Evolutionary conservation across 2,329 filamentous ascomycete genomes (phyloP).

Genomic region (Claviceps maximensis): DNA sequence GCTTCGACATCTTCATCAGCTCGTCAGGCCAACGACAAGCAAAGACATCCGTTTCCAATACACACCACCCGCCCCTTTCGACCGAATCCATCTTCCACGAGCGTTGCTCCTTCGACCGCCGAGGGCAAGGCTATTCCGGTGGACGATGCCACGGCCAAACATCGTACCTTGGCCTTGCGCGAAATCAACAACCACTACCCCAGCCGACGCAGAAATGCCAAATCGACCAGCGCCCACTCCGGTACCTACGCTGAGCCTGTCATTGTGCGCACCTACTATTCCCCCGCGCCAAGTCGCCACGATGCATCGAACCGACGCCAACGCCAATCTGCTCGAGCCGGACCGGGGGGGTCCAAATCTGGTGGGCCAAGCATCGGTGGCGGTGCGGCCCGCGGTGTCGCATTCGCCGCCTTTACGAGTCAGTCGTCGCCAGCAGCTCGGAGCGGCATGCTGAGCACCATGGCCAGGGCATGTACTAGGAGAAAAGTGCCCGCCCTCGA

Average conservation of each 20-base stretch:
- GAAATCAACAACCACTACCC: constrained; percentile 46
- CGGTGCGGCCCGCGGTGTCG: constrained; percentile 17
- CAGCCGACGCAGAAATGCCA: constrained; percentile 41
- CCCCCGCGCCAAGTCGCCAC: constrained; percentile 24
- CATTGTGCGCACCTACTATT: constrained; percentile 50
- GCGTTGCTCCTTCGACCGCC: constrained; percentile 39
- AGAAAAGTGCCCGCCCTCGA: constrained; percentile 16
- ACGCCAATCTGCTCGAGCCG: constrained; percentile 9
- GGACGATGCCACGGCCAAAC: constrained; percentile 40
- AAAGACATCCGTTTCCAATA: constrained; percentile 29
- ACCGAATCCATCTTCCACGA: constrained; percentile 37
- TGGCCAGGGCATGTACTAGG: constrained; percentile 28
- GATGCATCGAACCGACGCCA: constrained; percentile 18
- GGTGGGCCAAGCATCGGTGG: constrained; percentile 17
- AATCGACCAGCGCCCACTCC: constrained; percentile 41
- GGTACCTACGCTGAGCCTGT: constrained; percentile 53
- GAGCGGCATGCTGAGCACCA: constrained; percentile 27
- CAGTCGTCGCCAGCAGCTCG: constrained; percentile 18
- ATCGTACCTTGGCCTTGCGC: constrained; percentile 46
- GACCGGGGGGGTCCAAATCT: constrained; percentile 15
- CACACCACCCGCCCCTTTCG: constrained; percentile 35
- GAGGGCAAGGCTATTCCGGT: constrained; percentile 42
- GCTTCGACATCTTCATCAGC: constrained; percentile 13
- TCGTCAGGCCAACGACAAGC: constrained; percentile 15
- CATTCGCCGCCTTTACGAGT: constrained; percentile 23